Evolutionary conservation across 805 yeast species (phyloP).

Genomic region (Metschnikowia borealis): DNA sequence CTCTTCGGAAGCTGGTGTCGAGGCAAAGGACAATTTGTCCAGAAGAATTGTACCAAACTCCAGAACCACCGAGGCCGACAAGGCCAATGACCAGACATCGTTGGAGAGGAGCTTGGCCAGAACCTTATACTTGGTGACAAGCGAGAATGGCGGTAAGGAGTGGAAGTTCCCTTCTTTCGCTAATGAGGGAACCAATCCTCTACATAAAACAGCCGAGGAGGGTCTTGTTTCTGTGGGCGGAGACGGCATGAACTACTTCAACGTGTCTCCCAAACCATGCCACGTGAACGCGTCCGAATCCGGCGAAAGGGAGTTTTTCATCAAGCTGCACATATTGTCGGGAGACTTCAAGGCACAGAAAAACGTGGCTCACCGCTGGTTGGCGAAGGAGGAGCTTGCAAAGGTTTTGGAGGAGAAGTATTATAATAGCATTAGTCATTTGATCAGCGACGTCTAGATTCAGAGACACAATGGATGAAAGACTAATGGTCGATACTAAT

Average conservation of each 20-base stretch:
- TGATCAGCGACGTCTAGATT: constrained; percentile 38
- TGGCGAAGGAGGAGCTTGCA: constrained; percentile 72
- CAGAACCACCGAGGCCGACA: constrained; percentile 76
- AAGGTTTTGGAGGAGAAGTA: constrained; percentile 51
- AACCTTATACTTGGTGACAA: constrained; percentile 72
- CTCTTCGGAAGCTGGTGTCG: constrained; percentile 8
- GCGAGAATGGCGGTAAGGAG: constrained; percentile 28
- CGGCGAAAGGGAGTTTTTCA: constrained; percentile 54
- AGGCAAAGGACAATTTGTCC: constrained; percentile 47
- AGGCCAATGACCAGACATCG: constrained; percentile 53
- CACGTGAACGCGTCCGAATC: constrained; percentile 36
- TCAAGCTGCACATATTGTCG: constrained; percentile 84
- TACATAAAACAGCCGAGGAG: constrained; percentile 70
- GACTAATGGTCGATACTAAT: neutral
- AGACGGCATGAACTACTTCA: constrained; percentile 73
- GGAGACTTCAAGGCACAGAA: constrained; percentile 59
- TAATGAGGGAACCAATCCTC: constrained; percentile 39
- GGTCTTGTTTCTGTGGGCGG: constrained; percentile 76
- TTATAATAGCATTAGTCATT: constrained; percentile 50
- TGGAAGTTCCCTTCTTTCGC: constrained; percentile 84
- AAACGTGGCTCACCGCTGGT: constrained; percentile 67
- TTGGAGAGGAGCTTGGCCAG: constrained; percentile 77
- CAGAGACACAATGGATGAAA: neutral
- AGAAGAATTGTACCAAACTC: constrained; percentile 68
- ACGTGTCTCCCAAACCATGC: constrained; percentile 87